A percentile compares a stretch with the other conserved stretches of the same genome.
These are phyloP conservation scores for Colletotrichum sp. DNA, from an alignment of 2,329 filamentous ascomycete species.

Conservation along the genomic window DNA sequence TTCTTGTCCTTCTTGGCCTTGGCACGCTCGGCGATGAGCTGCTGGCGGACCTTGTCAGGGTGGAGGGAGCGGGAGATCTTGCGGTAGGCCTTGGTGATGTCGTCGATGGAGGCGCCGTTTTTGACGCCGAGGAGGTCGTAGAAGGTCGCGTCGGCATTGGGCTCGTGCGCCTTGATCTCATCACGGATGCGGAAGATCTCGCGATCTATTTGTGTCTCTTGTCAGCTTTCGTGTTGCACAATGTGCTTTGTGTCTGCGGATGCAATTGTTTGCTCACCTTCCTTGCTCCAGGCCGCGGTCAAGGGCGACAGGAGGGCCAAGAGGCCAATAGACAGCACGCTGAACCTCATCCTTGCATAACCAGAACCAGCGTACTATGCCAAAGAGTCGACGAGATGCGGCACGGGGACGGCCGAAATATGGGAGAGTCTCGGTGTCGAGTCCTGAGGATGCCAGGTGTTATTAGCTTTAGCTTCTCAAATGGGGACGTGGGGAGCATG, in stretches of 20 bases:
- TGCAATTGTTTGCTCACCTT: conserved; percentile 60
- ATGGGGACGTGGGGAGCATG: conserved; percentile 4
- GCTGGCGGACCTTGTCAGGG: conserved; percentile 93
- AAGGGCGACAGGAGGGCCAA: conserved; percentile 71
- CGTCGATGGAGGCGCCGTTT: conserved; percentile 77
- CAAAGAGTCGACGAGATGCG: not conserved
- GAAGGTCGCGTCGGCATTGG: conserved; percentile 80
- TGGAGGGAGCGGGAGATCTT: conserved; percentile 84
- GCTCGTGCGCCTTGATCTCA: conserved; percentile 77
- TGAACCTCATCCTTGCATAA: conserved; percentile 72
- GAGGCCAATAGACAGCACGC: conserved; percentile 71
- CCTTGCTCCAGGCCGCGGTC: conserved; percentile 82
- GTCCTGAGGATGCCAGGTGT: conserved; percentile 17
- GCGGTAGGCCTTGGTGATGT: conserved; percentile 93
- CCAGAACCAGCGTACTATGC: not conserved
- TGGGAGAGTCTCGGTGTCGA: not conserved
- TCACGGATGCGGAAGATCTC: conserved; percentile 97
- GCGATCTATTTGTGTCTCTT: conserved; percentile 68
- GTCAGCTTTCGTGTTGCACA: not conserved
- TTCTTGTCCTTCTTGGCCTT: conserved; percentile 54
- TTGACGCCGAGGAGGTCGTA: conserved; percentile 90
- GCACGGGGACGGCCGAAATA: conserved; percentile 2
- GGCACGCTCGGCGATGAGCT: conserved; percentile 74
- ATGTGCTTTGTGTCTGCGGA: not conserved
- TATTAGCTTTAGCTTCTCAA: conserved; percentile 10